These are phyloP conservation scores for Peronospora belbahrii DNA, from an alignment of 352 stramenopile species.

Conservation along the genomic window DNA sequence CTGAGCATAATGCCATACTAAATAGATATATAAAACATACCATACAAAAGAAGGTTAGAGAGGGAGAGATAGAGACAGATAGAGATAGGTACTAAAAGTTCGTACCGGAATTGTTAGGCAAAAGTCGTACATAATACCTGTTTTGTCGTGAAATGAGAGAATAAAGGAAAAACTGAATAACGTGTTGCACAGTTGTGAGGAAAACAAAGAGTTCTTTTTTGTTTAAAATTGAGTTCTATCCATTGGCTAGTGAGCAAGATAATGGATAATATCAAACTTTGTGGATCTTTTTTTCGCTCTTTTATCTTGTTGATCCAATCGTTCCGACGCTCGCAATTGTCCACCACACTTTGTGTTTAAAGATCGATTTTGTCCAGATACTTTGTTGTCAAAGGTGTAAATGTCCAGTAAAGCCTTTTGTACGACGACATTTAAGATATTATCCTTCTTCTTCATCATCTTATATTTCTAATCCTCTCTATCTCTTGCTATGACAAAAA, in stretches of 20 bases:
- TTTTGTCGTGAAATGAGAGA: slow-evolving; percentile 5
- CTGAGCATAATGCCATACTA: slow-evolving; percentile 73
- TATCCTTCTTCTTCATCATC: not conserved
- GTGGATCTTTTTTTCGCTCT: no score
- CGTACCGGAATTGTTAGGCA: slow-evolving; percentile 81
- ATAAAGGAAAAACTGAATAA: not conserved
- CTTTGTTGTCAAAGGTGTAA: no score
- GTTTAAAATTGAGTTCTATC: no score
- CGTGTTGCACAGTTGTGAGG: no score
- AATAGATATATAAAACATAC: slow-evolving; percentile 14
- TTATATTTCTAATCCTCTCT: slow-evolving; percentile 1
- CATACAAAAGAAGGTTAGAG: not conserved
- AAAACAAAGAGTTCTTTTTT: no score
- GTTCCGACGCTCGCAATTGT: no score
- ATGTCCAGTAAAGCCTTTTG: no score
- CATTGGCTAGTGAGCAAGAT: no score
- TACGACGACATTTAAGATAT: slow-evolving; percentile 27
- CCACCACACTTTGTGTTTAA: no score
- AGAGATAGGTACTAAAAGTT: not conserved
- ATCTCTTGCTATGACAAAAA: not conserved
- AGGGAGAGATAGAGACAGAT: slow-evolving; percentile 5
- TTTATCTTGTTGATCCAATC: no score
- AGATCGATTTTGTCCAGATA: no score
- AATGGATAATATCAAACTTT: no score
- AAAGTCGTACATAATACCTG: slow-evolving; percentile 86